Conservation (phyloP, 2,329 filamentous ascomycete genomes). For the Exophiala oligosperma region DNA sequence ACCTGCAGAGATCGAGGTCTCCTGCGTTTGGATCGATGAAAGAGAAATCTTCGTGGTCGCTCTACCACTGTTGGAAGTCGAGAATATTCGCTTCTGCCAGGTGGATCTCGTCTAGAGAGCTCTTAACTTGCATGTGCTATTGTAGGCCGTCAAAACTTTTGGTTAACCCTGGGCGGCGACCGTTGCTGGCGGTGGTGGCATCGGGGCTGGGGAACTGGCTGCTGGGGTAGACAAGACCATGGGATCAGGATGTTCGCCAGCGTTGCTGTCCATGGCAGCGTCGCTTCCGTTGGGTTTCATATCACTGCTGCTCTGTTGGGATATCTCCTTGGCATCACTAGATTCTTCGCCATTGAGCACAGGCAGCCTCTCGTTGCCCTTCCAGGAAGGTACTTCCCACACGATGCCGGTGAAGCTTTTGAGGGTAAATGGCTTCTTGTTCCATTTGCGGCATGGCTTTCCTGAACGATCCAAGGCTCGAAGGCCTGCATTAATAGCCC, state of each 20-base stretch:
- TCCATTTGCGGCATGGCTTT: conserved; percentile 90
- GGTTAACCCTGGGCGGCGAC: conserved; percentile 37
- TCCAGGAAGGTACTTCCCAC: conserved; percentile 84
- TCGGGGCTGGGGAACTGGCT: conserved; percentile 54
- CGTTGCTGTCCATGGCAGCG: conserved; percentile 58
- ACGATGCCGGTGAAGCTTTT: conserved; percentile 89
- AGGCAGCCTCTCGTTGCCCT: conserved; percentile 52
- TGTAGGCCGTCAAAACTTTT: too few relatives aligned
- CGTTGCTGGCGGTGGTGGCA: conserved; percentile 34
- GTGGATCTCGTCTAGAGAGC: too few relatives aligned
- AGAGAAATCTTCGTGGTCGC: too few relatives aligned
- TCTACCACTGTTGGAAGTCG: too few relatives aligned
- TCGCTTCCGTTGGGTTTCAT: conserved; percentile 58
- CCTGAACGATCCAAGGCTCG: conserved; percentile 90
- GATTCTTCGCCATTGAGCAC: conserved; percentile 52
- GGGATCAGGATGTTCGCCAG: conserved; percentile 46
- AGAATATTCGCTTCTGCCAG: too few relatives aligned
- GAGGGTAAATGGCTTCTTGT: conserved; percentile 75
- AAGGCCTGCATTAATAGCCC: conserved; percentile 94
- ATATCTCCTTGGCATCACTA: conserved; percentile 58
- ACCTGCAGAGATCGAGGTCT: too few relatives aligned
- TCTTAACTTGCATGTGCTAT: too few relatives aligned
- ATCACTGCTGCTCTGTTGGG: conserved; percentile 57
- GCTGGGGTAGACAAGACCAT: conserved; percentile 47
- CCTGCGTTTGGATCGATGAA: too few relatives aligned